Base-by-base conservation (phyloP, 2,329 filamentous ascomycete species). In the Claviceps digitariae region DNA sequence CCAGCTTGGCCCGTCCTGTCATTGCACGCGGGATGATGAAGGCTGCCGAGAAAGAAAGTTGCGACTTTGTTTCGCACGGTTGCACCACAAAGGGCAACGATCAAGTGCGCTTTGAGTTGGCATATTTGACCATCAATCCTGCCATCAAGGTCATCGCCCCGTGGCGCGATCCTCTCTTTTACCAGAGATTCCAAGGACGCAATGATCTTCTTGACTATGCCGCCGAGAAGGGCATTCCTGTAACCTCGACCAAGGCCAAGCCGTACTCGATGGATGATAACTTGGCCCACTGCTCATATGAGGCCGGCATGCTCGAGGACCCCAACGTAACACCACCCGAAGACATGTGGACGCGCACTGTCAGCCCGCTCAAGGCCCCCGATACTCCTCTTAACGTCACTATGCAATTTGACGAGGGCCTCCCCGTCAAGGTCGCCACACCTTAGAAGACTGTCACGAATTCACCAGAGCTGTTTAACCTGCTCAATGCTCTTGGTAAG, bases 1-100 rank as follows among this genome's bases (percentile, higher is more conserved):
- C 78, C 50, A 73, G 73, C 34, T 72, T 86, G 54, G 82, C 82
- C 58, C 77, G 82, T 48, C 83, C 82, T 44, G 76, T 85, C 62
- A 84, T 86, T 59, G 81, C 82, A 54, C 73, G 82, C 53, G 77
- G 76, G 3, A 58, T 62, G 41, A 63, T 71, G 27, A 59, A 59
- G 7, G 62, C 58, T 44, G 69, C 71, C 2, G 31, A 72, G 48
- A 54, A 68, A 34, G 29, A 52, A 38, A 50, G 31, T 1, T 52
- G 50, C n/a, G 43, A 38, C n/a, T 46, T 47, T 27, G 31, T 52
- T 36, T 46, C 41, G 41, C 50, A 52, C 36, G 43, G 43, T 21
- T 52, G 50, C 50, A 52, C 50, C 12, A 43, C 43, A 52, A 52
- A 52, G 31, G 50, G 48, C 25, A 50, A 50, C 17, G 48, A 50